Evolutionary conservation across 345 rosid genomes (phyloP).

Genomic region (Tarenaya hassleriana): DNA sequence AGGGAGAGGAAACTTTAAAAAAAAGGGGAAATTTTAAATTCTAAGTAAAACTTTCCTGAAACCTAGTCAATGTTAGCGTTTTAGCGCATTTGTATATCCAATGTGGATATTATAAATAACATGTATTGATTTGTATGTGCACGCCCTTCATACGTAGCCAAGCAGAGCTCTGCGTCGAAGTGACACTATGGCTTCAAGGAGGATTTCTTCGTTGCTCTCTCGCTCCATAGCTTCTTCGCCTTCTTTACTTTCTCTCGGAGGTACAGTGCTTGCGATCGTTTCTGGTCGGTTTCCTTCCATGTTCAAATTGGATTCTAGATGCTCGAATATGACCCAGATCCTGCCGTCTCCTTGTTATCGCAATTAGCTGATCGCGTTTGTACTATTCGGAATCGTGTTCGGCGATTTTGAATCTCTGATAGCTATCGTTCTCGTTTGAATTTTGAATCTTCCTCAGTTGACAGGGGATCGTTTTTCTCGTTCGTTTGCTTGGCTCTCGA

Average conservation of each 20-base stretch:
- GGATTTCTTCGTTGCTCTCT: slow-evolving; percentile 43
- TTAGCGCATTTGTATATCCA: no score
- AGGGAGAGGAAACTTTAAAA: no score
- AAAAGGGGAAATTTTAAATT: no score
- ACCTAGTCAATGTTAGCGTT: no score
- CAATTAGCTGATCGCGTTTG: no score
- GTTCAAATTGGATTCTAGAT: not conserved
- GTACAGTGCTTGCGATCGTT: slow-evolving; percentile 7
- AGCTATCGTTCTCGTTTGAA: no score
- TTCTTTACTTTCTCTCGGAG: slow-evolving; percentile 7
- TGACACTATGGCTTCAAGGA: slow-evolving; percentile 44
- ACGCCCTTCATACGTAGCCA: not conserved
- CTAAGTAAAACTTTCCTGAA: no score
- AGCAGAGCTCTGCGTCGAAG: not conserved
- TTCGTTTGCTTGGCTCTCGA: not conserved
- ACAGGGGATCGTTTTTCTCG: not conserved
- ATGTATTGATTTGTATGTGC: not conserved
- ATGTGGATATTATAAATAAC: no score
- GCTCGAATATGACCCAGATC: not conserved
- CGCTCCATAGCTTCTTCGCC: slow-evolving; percentile 45
- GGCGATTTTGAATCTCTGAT: no score
- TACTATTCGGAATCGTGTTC: no score
- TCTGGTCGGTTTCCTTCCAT: not conserved
- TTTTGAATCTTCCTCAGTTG: no score
- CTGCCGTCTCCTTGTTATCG: no score